Evolutionary conservation across 2,329 filamentous ascomycete genomes (phyloP), one percentile per base, ranked within the genome.

Genomic region (Fusarium sp.): DNA sequence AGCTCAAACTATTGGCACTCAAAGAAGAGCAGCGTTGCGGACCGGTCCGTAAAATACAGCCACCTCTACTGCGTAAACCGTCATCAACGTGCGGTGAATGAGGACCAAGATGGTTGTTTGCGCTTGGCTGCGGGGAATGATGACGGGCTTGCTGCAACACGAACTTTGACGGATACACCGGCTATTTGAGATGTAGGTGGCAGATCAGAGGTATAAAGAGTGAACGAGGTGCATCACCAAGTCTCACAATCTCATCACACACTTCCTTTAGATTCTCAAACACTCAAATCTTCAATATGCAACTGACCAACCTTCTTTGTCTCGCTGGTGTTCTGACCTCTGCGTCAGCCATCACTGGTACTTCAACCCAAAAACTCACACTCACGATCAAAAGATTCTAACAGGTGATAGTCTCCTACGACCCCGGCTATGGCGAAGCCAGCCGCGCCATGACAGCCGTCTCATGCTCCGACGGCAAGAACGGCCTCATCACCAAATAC

Each of bases 371-470:
- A 9, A 24, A 6, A 6, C 11, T 3, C 6, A 14, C 21, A 17
- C 9, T 7, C 7, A 26, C 15, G 4, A 23, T 10, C 8, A 34
- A 15, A 45, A 3, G 6, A 3, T 1, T 1, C 40, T 39, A 73
- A 76, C 24, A 14, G 0, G 10, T 7, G 6, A 6, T 1, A 72
- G 90, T 94, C 72, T 90, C 89, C 66, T 95, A 89, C 78, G 91
- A 94, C 78, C 78, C 80, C 11, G 88, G 85, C 74, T 96, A 92
- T 78, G 91, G 94, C 70, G 80, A 89, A 58, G 75, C 75, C 20
- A 63, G 68, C 60, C 84, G 87, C 49, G 82, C 85, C 32, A 76
- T 94, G 53, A 82, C 78, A 30, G 77, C 72, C 3, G 84, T 93
- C 26, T 76, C 88, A 60, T 93, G 90, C 83, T 90, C 87, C 20